Evolutionary conservation across 345 rosid genomes (phyloP), one percentile per base, ranked within the genome.

Genomic region (Salix dunnii): DNA sequence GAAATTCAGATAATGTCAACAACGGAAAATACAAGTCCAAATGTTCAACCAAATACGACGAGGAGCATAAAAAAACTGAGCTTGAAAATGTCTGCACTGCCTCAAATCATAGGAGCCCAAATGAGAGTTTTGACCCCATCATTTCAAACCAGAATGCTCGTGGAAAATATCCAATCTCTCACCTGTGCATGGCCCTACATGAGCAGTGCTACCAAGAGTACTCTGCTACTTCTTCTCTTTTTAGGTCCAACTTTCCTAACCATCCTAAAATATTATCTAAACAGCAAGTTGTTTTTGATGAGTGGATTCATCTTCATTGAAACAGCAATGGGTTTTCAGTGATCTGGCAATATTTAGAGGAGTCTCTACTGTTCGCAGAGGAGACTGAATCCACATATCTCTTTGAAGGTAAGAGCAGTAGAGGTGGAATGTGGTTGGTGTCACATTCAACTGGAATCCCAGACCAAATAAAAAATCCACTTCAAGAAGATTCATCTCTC

Each of bases 401-500:
- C 75, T 85, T 25, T 84, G 88, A 30, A 91, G 92, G 81, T 84
- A 80, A 71, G 81, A 76, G 69, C 83, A 87, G 63, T 91, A 91
- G 25, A 82, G 81, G 74, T 88, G 82, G 75, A 84, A 90, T 14
- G 89, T 84, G 33, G 86, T 66, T 40, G 89, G 89, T 60, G 90
- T 85, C 80, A 92, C 91, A 40, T 90, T 89, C 78, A 92, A 82
- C 65, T 88, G 80, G 87, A 91, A 91, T 3, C 90, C 90, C 68
- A 90, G 72, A 25, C 90, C 91, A 58, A 91, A 91, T 62, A 91
- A 81, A 79, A 90, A 90, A 68, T 91, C 97, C 75, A 91, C 83
- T 69, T 91, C 96, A 80, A 91, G 91, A 79, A 91, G 27, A 74
- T 91, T 91, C 88, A 91, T 90, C 79, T 91, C 96, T 66, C 73